Base-by-base conservation (phyloP, 2,329 filamentous ascomycete species). In the Hypoxylon sp. region DNA sequence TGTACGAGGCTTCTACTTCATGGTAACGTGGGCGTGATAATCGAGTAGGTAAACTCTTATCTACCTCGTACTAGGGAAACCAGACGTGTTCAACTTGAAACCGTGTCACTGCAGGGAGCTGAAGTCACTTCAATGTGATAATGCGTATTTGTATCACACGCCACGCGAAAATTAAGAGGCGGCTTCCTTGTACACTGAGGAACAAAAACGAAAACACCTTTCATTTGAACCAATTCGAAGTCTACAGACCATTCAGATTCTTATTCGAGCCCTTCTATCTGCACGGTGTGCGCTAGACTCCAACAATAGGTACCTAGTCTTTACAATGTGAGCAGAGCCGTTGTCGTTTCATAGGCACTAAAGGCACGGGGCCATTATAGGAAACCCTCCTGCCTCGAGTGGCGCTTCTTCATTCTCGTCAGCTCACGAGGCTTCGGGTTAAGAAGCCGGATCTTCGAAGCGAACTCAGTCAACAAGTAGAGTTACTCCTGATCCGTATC, bases 401-500 rank as follows among this genome's bases (percentile, higher is more conserved):
- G 19, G 34, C 51, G 21, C 21, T 28, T 56, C 34, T 46, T 46
- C 10, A 28, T 43, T 46, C 17, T 30, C 17, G 13, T 43, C 11
- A 10, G 17, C 28, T 46, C 41, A 41, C 46, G n/a, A 17, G 21
- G 46, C 52, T 25, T 21, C 28, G 41, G 38, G 21, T 56, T 19
- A 13, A 32, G 38, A 46, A 34, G n/a, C 52, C 41, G 41, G 14
- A 14, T 11, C 25, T 13, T 56, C 21, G 11, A 48, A 2, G 43
- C 28, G 28, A 21, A 23, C 9, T 49, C 28, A 10, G 19, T 3
- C 30, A 48, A 21, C 32, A 41, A 34, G 34, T 41, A 53, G 21
- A 7, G 19, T 11, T 38, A 23, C 13, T 38, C 10, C 17, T 19
- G 30, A 23, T 58, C 55, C 45, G 38, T 60, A 61, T 63, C 60